A percentile compares a stretch with the other conserved stretches of the same genome.
phyloP scores from a whole-genome alignment of 345 rosid species.

The Lagerstroemia speciosa region DNA sequence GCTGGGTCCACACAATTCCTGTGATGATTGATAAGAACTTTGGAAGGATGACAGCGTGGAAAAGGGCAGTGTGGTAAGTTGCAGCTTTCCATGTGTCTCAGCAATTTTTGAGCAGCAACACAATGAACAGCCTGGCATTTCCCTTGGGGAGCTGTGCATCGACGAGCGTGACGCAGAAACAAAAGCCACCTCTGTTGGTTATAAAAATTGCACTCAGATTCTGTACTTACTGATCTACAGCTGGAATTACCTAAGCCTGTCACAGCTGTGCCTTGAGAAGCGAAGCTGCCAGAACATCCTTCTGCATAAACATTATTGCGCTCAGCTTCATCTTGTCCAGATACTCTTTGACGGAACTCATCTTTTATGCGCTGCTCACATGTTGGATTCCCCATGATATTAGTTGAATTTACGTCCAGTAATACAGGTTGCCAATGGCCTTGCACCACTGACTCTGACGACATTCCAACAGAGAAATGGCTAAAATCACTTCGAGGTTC shows the following conservation, averaged over 20 bases:
- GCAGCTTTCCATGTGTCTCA: constrained; percentile 76
- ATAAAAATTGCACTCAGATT: constrained; percentile 47
- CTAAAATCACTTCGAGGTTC: constrained; percentile 44
- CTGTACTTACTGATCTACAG: constrained; percentile 43
- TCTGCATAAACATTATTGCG: constrained; percentile 55
- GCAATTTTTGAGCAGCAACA: constrained; percentile 47
- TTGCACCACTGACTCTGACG: constrained; percentile 41
- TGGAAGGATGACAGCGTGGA: constrained; percentile 75
- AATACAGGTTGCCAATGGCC: constrained; percentile 58
- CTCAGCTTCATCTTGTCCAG: constrained; percentile 72
- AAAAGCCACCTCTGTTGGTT: constrained; percentile 86
- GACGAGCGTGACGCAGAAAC: constrained; percentile 77
- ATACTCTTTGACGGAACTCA: constrained; percentile 64
- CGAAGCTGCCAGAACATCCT: constrained; percentile 42
- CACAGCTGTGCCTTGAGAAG: constrained; percentile 37
- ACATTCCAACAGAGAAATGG: constrained; percentile 37
- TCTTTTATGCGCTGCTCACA: constrained; percentile 65
- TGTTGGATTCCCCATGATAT: constrained; percentile 35
- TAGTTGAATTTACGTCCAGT: constrained; percentile 31
- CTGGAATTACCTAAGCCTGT: constrained; percentile 32
- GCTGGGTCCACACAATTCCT: constrained; percentile 49
- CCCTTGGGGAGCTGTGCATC: constrained; percentile 75
- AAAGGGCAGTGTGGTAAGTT: constrained; percentile 41
- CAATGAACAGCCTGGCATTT: constrained; percentile 64
- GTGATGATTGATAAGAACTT: constrained; percentile 52